These are phyloP conservation scores for Hemisphaericaspora subhashii DNA, from an alignment of 1,139 yeast genomes.

Conservation along the genomic window DNA sequence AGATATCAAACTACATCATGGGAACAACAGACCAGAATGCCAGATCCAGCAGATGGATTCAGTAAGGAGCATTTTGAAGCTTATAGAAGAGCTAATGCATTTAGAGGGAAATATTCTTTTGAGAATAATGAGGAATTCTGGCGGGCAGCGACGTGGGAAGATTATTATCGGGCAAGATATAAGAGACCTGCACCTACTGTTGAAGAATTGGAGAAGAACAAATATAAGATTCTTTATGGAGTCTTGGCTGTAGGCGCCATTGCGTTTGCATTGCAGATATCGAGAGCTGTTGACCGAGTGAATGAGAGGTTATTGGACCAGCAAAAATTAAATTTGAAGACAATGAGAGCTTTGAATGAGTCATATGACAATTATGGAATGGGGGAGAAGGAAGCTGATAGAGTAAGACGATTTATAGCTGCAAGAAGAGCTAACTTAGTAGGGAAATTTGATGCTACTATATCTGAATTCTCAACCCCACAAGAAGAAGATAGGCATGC, in stretches of 20 bases:
- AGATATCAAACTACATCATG: conserved; percentile 28
- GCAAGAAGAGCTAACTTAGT: conserved; percentile 46
- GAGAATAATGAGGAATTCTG: conserved; percentile 50
- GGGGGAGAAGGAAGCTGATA: conserved; percentile 27
- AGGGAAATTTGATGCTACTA: conserved; percentile 20
- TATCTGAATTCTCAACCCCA: conserved; percentile 4
- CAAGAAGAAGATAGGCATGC: conserved; percentile 30
- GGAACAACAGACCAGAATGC: conserved; percentile 18
- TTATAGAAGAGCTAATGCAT: conserved; percentile 43
- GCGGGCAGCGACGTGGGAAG: conserved; percentile 77
- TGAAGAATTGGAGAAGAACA: conserved; percentile 47
- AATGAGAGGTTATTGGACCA: conserved; percentile 31
- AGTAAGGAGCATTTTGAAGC: conserved; percentile 30
- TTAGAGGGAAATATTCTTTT: conserved; percentile 32
- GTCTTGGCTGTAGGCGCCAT: conserved; percentile 42
- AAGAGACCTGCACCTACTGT: conserved; percentile 39
- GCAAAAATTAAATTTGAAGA: conserved; percentile 40
- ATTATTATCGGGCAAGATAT: conserved; percentile 48
- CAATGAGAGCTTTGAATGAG: conserved; percentile 46
- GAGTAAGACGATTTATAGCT: conserved; percentile 61
- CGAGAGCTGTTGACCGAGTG: conserved; percentile 41
- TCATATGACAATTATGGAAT: conserved; percentile 57
- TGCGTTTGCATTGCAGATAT: conserved; percentile 44
- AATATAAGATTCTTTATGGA: conserved; percentile 44
- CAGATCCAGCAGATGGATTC: conserved; percentile 6